Evolutionary conservation across 2,329 filamentous ascomycete genomes (phyloP), one percentile per base, ranked within the genome.

Genomic region (Aspergillus aculeatus): DNA sequence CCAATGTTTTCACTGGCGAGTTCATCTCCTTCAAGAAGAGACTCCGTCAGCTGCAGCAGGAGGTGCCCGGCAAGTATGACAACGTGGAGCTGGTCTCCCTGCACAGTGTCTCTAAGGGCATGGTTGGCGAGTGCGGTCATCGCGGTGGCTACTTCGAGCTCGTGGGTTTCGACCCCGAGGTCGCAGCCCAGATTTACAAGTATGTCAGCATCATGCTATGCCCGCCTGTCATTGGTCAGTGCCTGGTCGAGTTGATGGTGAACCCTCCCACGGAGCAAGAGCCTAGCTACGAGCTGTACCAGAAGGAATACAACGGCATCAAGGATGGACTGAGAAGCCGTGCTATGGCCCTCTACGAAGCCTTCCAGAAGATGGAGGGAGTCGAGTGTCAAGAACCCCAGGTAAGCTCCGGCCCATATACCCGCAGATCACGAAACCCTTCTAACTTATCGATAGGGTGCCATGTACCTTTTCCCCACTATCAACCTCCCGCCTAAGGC

Each of bases 391-490:
- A 90, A 70, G 84, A 87, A 68, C 95, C 95, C 58, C 90, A 86
- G 73, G 84, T 86, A 75, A 60, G 78, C 50, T 23, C 32, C 38
- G 47, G 19, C 32, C 19, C 14, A 24, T 12, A 5, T 29, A 32
- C n/a, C 41, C 47, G 4, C 44, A 31, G 26, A 38, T 47, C 24
- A 14, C 6, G 29, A 35, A 12, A 26, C 16, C 21, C n/a, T 19
- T 53, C 50, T 54, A 14, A 24, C 60, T 10, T 57, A 57, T 54
- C 35, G 16, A 26, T 65, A 96, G 84, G 95, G 95, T 62, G 89
- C 90, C 74, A 99, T 99, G 95, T 99, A 99, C 81, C 89, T 99
- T 71, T 99, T 98, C 86, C 95, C 95, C 24, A 95, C 91, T 68
- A 96, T 99, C 79, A 86, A 82, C 35, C 82, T 99, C 24, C 86